A percentile compares a stretch with the other conserved stretches of the same genome.
Conservation (phyloP, 495 filamentous ascomycete genomes). For the Alectoria sarmentosa region DNA sequence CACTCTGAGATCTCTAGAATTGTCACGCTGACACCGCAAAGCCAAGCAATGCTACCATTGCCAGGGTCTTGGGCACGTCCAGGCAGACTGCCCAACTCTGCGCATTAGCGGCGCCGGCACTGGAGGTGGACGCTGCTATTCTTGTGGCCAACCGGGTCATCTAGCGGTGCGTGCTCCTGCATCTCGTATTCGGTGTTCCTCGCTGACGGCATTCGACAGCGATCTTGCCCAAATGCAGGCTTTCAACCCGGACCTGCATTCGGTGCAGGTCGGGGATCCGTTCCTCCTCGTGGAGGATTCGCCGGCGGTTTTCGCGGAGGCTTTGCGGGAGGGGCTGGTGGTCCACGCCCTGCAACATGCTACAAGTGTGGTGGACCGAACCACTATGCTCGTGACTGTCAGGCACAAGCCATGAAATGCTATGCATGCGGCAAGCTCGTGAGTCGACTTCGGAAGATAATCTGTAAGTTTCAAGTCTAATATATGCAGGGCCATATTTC, state of each 20-base stretch:
- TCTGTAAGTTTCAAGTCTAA: conserved; percentile 9
- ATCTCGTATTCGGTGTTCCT: not conserved
- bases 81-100: conserved; percentile 97
- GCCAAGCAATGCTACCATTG: conserved; percentile 99
- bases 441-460: conserved; percentile 23
- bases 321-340: conserved; percentile 48
- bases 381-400: conserved; percentile 97
- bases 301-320: conserved; percentile 61
- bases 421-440: conserved; percentile 96
- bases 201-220: conserved; percentile 39
- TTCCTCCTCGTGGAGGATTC: conserved; percentile 60
- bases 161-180: conserved; percentile 55
- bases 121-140: conserved; percentile 84
- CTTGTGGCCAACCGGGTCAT: conserved; percentile 88
- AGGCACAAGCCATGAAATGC: conserved; percentile 99
- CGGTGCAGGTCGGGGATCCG: conserved; percentile 56
- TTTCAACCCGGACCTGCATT: conserved; percentile 43
- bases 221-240: conserved; percentile 71
- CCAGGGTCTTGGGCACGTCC: conserved; percentile 96
- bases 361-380: conserved; percentile 99
- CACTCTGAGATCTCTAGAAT: conserved; percentile 27
- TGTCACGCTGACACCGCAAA: conserved; percentile 26
- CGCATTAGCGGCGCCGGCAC: conserved; percentile 75
- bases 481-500: conserved; percentile 74
- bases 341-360: conserved; percentile 82